These are phyloP conservation scores for Pyrenula massariospora DNA, from an alignment of 495 filamentous ascomycete genomes.

Conservation along the genomic window DNA sequence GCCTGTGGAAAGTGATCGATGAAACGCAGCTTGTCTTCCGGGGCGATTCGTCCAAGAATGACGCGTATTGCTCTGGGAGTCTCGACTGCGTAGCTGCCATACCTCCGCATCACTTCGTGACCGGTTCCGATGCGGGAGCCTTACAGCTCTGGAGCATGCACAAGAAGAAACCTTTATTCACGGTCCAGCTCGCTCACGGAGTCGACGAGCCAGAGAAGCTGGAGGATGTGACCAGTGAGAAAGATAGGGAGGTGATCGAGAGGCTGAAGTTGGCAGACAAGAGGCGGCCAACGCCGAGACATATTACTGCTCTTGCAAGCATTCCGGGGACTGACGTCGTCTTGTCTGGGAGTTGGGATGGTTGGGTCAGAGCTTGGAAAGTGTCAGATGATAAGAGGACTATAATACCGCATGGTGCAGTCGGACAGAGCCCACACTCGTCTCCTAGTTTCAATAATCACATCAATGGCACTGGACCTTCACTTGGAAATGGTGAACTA, in stretches of 20 bases:
- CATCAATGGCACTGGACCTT: slow-evolving; percentile 13
- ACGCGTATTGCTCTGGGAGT: slow-evolving; percentile 60
- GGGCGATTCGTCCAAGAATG: slow-evolving; percentile 51
- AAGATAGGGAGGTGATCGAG: slow-evolving; percentile 27
- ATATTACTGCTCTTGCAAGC: slow-evolving; percentile 79
- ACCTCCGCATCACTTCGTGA: slow-evolving; percentile 83
- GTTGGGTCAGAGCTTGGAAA: slow-evolving; percentile 71
- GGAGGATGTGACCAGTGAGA: slow-evolving; percentile 60
- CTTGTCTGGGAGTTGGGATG: slow-evolving; percentile 89
- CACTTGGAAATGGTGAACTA: slow-evolving; percentile 9
- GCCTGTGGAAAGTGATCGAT: slow-evolving; percentile 93
- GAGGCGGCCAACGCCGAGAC: slow-evolving; percentile 52
- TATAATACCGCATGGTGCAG: slow-evolving; percentile 56
- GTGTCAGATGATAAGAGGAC: slow-evolving; percentile 72
- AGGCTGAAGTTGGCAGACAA: slow-evolving; percentile 16
- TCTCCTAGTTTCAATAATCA: background rate
- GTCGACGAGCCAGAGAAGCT: slow-evolving; percentile 53
- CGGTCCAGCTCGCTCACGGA: slow-evolving; percentile 71
- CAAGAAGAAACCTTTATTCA: slow-evolving; percentile 91
- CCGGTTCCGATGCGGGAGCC: slow-evolving; percentile 79
- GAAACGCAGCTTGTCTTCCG: slow-evolving; percentile 93
- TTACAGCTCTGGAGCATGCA: slow-evolving; percentile 80
- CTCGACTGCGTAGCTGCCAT: slow-evolving; percentile 84
- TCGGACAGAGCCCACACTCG: slow-evolving; percentile 31
- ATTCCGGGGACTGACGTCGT: slow-evolving; percentile 82